Base-by-base conservation (phyloP, 108 stramenopile species). In the Nitzschia sp. region DNA sequence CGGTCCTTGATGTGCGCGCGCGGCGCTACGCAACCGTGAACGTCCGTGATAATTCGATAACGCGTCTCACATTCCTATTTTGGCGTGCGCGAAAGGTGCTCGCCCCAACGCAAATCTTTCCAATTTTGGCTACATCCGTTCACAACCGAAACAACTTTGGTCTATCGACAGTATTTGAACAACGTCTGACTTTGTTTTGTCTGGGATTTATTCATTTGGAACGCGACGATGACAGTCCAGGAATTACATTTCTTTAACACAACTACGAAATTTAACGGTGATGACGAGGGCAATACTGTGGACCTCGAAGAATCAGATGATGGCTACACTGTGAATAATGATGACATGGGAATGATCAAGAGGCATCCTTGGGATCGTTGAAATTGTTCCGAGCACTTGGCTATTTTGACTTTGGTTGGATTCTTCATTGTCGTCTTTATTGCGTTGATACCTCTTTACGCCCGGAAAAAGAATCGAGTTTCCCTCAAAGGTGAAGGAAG, bases 201-300 rank as follows among this genome's bases (percentile, higher is more conserved):
- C n/a, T n/a, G n/a, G n/a, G n/a, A n/a, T n/a, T n/a, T n/a, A n/a
- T n/a, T n/a, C n/a, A n/a, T n/a, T n/a, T n/a, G n/a, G n/a, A n/a
- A n/a, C n/a, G n/a, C n/a, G n/a, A n/a, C n/a, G n/a, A 42, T 42
- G 38, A 42, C 13, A 6, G 13, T 13, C 6, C 38, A 42, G 13
- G 38, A 42, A 6, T 42, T 42, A 9, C 6, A 42, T 42, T 42
- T 42, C 38, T 42, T 13, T 13, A 42, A 6, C 38, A 42, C 9
- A 9, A 42, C 6, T 6, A 13, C 38, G 13, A 13, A 13, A 9
- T 42, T 42, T 13, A 42, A 42, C 13, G 38, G 38, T 42, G 38
- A 42, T 42, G 67, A 68, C 15, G 67, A 68, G 9, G 19, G 17
- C 13, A 38, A 29, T 0, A 68, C 67, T 13, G 35, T 68, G 5